Base-by-base conservation (phyloP, 495 filamentous ascomycete species). In the Hyaloscypha bicolor region DNA sequence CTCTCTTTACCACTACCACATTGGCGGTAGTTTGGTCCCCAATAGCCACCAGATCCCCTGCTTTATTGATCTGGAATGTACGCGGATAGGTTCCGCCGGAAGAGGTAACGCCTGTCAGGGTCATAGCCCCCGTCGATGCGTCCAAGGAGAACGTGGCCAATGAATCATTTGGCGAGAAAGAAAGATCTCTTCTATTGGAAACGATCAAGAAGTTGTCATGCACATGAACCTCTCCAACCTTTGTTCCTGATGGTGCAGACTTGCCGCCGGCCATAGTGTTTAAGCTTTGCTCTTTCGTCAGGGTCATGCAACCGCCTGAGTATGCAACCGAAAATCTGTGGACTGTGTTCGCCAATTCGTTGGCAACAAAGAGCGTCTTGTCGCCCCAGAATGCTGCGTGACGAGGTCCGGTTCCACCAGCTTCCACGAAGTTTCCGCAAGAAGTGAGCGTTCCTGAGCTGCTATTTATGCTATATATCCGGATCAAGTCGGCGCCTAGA, bases 401-500 rank as follows among this genome's bases (percentile, higher is more conserved):
- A 3, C 91, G 82, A 4, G 90, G 91, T 0, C 91, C 91, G 22
- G 80, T 83, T 9, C 87, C 88, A 33, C 78, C 72, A 9, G 72
- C 58, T 3, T 76, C 70, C 16, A 61, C 29, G 29, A 83, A 70
- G 5, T 76, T 73, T 11, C 69, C 33, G 63, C 79, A 66, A 25
- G 76, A 67, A n/a, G 75, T 79, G 63, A 82, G 69, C n/a, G 56
- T 62, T 35, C 81, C 73, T 3, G 74, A 80, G 12, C 65, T 62
- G 30, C 75, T 75, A 59, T 86, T 75, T 61, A 89, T 83, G 25
- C 70, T 68, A 73, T 85, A 91, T 52, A 92, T 78, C 63, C 85
- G 86, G 60, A 93, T 71, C 9, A 88, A 69, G 71, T 94, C 91
- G 16, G 87, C 82, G 61, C 91, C 90, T 12, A 94, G 79, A 64